A percentile compares a stretch with the other conserved stretches of the same genome.
Evolutionary conservation across 495 filamentous ascomycete genomes (phyloP).

Genomic region (Chaetomium tenue): DNA sequence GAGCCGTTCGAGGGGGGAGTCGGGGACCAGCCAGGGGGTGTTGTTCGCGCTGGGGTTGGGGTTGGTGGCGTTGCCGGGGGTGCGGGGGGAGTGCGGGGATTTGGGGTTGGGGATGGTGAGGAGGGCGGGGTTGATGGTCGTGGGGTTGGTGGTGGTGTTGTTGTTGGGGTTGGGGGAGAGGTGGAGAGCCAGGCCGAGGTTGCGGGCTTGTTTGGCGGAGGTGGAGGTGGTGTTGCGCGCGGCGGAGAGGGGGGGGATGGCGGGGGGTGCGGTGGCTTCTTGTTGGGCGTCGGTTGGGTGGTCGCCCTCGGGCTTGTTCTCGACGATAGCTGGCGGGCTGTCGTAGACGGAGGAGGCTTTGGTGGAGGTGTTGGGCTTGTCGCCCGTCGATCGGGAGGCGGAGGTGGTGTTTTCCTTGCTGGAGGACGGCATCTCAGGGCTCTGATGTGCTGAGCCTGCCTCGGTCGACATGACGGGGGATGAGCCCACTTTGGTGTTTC

Average conservation of each 20-base stretch:
- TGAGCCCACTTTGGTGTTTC: slow-evolving; percentile 2
- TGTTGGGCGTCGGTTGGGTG: background rate
- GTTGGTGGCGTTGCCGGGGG: slow-evolving; percentile 3
- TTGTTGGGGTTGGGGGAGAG: background rate
- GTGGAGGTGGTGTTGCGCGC: background rate
- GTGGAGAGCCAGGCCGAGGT: slow-evolving; percentile 18
- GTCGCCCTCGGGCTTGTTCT: background rate
- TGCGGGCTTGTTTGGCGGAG: slow-evolving; percentile 1
- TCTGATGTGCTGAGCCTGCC: background rate
- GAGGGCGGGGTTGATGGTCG: slow-evolving; percentile 4
- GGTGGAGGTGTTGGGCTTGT: slow-evolving; percentile 15
- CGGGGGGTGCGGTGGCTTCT: background rate
- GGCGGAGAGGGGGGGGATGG: slow-evolving; percentile 16
- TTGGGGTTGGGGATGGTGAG: slow-evolving; percentile 2
- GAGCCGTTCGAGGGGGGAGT: slow-evolving; percentile 22
- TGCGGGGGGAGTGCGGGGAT: background rate
- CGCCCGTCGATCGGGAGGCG: background rate
- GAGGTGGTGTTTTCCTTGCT: background rate
- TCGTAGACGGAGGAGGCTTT: slow-evolving; percentile 24
- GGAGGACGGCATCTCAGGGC: background rate
- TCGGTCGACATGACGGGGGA: slow-evolving; percentile 10
- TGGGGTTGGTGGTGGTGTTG: background rate
- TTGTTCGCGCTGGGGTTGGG: background rate
- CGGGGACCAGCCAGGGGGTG: slow-evolving; percentile 19
- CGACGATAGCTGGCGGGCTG: slow-evolving; percentile 2